Percentiles rank a stretch among this genome's conserved stretches.
Evolutionary conservation across 202 grass and related monocot species (phyloP).

Genomic region (Carex sylvatica): DNA sequence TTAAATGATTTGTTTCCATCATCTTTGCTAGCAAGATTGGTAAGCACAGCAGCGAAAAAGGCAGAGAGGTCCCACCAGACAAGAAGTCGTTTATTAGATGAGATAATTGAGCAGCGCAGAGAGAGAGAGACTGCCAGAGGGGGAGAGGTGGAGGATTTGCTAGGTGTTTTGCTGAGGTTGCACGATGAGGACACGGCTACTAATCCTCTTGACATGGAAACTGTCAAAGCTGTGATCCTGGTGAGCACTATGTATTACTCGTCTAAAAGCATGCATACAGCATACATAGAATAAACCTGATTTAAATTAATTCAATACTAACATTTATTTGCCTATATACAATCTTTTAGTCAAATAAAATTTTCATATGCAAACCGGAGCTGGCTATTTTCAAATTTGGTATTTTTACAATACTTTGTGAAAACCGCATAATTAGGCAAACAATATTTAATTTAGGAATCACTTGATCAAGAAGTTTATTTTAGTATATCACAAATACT

Average conservation of each 20-base stretch:
- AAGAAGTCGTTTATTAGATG: slow-evolving; percentile 27
- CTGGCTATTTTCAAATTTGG: background rate
- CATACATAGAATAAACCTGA: background rate
- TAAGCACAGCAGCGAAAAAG: slow-evolving; percentile 12
- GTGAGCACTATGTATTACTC: background rate
- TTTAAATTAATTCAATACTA: background rate
- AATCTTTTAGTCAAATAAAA: background rate
- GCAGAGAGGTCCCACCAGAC: slow-evolving; percentile 16
- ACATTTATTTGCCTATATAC: background rate
- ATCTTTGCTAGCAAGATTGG: slow-evolving; percentile 14
- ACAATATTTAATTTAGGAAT: background rate
- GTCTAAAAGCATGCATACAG: background rate
- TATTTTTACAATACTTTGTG: background rate
- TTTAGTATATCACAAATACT: too few species aligned
- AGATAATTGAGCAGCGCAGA: slow-evolving; percentile 39
- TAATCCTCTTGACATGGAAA: slow-evolving; percentile 19
- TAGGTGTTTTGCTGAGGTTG: background rate
- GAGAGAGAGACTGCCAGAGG: slow-evolving; percentile 4
- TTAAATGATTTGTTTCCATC: slow-evolving; percentile 51
- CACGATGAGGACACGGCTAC: background rate
- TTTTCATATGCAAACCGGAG: background rate
- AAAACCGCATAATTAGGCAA: background rate
- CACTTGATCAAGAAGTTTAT: too few species aligned
- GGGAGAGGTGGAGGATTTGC: background rate
- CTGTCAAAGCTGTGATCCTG: background rate